Percentiles rank a stretch among this genome's conserved stretches.
Conservation (phyloP, 371 early-diverging fungal species). For the Rozella allomycis region DNA sequence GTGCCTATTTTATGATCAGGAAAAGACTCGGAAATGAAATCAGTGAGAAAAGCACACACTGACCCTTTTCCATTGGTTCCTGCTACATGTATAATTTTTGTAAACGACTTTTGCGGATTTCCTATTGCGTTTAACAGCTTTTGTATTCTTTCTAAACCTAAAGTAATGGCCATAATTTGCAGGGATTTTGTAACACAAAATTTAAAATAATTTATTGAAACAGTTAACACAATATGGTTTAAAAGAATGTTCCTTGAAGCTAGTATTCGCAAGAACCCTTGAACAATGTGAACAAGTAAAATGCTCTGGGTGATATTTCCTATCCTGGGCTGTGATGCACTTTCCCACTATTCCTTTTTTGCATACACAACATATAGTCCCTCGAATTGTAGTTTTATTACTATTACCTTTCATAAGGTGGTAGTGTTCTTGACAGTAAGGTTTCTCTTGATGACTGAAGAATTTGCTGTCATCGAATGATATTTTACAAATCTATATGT, state of each 20-base stretch:
- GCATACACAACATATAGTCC: conserved; percentile 10
- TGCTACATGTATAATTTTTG: conserved; percentile 40
- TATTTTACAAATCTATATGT: conserved; percentile 23
- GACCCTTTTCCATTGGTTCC: conserved; percentile 70
- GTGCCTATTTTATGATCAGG: conserved; percentile 25
- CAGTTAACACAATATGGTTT: too few species aligned
- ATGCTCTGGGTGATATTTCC: conserved; percentile 26
- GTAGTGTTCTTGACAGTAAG: conserved; percentile 38
- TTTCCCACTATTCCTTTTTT: conserved; percentile 22
- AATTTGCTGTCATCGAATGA: conserved; percentile 24
- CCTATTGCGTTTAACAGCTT: conserved; percentile 28
- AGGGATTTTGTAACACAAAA: too few species aligned
- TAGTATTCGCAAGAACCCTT: too few species aligned
- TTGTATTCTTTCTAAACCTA: conserved; percentile 40
- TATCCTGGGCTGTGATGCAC: conserved; percentile 20
- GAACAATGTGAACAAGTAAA: conserved; percentile 27
- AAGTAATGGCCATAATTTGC: too few species aligned
- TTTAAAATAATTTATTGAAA: too few species aligned
- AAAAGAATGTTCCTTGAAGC: too few species aligned
- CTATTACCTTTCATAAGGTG: conserved; percentile 6
- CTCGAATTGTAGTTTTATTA: too few species aligned
- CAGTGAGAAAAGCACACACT: conserved; percentile 30
- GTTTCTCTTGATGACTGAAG: conserved; percentile 24
- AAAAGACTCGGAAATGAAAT: not conserved
- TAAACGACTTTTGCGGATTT: conserved; percentile 29